Evolutionary conservation across 2,329 filamentous ascomycete species (phyloP), one percentile per base, ranked within the genome.

Genomic region (Colletotrichum phormii): DNA sequence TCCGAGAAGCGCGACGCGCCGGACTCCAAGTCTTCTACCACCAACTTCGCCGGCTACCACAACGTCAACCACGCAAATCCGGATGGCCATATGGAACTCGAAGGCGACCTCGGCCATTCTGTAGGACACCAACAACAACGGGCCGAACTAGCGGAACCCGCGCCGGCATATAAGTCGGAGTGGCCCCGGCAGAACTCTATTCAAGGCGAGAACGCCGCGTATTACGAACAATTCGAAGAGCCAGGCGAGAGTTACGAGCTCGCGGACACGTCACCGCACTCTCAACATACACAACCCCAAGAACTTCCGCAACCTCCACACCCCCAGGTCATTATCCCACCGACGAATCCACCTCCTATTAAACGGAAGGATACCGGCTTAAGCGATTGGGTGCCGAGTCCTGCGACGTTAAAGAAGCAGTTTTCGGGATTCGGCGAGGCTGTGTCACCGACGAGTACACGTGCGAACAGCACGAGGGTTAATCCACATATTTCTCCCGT

Each of bases 171-270:
- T 26, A 62, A 51, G 13, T 63, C 71, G 8, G 71, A 72, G 18
- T 72, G 71, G 67, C 71, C 71, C 9, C 71, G 71, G 5, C 64
- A 65, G 57, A 71, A 73, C 37, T 71, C 71, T 5, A 63, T 73
- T 0, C 67, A 71, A 22, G 67, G 31, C 13, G 67, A 73, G 49
- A 67, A 59, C 46, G 53, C 42, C n/a, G 57, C 46, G 2, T 72
- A 73, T 13, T 62, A 59, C 55, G 35, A n/a, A 8, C 71, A 42
- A 22, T 62, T 69, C 7, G 37, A 63, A 2, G 46, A 63, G 5
- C 67, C 51, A 4, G 61, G 62, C 31, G 71, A 73, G 11, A 67
- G 55, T 26, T 73, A 73, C 62, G 71, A 73, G 57, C 18, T 73
- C 33, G 67, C 71, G 8, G 71, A 73, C 53, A 73, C 71, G 3